A percentile compares a stretch with the other conserved stretches of the same genome.
Conservation (phyloP, 768 basidiomycete genomes). For the Coprinopsis cinerea region DNA sequence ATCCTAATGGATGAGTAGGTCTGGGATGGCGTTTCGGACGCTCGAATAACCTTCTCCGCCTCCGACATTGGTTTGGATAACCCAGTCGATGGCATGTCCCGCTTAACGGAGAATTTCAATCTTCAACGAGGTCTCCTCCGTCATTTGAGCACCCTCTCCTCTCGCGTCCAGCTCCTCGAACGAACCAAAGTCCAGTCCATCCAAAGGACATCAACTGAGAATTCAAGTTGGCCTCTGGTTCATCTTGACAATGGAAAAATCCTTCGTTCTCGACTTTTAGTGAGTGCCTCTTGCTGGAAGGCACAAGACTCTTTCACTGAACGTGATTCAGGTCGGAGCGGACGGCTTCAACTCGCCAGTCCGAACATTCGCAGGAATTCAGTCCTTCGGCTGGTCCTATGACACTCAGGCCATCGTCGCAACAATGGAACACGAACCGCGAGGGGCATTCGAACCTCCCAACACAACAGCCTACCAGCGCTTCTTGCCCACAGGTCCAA, state of each 20-base stretch:
- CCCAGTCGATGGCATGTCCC: constrained; percentile 54
- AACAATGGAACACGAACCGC: constrained; percentile 71
- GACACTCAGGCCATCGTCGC: constrained; percentile 87
- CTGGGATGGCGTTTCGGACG: constrained; percentile 88
- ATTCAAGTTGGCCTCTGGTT: constrained; percentile 76
- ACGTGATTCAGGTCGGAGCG: constrained; percentile 70
- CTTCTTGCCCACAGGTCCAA: constrained; percentile 91
- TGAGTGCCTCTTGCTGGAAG: constrained; percentile 31
- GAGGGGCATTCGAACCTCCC: constrained; percentile 51
- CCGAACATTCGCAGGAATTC: constrained; percentile 75
- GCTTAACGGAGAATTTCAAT: constrained; percentile 88
- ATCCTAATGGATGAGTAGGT: constrained; percentile 39
- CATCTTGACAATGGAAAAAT: constrained; percentile 61
- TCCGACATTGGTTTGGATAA: constrained; percentile 35
- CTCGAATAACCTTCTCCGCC: constrained; percentile 67
- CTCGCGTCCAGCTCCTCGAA: constrained; percentile 60
- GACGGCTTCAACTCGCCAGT: constrained; percentile 96
- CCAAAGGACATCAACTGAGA: constrained; percentile 38
- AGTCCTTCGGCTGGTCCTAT: constrained; percentile 90
- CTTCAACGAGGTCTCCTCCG: constrained; percentile 80
- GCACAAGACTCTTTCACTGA: background rate
- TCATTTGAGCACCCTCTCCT: constrained; percentile 47
- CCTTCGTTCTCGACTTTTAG: constrained; percentile 70
- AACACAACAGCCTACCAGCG: constrained; percentile 89
- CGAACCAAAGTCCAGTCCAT: constrained; percentile 73